These are phyloP conservation scores for Limonium bicolor DNA, from an alignment of 148 eudicot species.

Conservation along the genomic window DNA sequence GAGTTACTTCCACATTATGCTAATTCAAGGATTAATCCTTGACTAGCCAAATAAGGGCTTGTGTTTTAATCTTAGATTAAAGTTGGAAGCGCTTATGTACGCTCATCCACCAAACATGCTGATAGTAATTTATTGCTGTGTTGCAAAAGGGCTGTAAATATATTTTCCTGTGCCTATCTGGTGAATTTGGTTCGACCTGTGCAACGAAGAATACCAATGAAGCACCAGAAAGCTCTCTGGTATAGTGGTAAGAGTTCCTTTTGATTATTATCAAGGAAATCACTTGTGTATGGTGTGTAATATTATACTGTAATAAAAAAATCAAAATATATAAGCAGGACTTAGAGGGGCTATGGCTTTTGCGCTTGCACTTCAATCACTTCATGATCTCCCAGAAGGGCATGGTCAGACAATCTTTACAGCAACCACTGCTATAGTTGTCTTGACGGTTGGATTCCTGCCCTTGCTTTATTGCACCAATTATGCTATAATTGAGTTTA, in stretches of 20 bases:
- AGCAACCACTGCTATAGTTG: slow-evolving; percentile 96
- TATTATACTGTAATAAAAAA: too few species aligned
- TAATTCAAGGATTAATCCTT: too few species aligned
- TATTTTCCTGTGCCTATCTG: slow-evolving; percentile 83
- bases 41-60: too few species aligned
- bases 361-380: slow-evolving; percentile 96
- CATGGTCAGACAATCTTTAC: slow-evolving; percentile 97
- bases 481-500: too few species aligned
- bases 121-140: too few species aligned
- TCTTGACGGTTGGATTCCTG: slow-evolving; percentile 57
- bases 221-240: slow-evolving; percentile 98
- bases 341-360: slow-evolving; percentile 99
- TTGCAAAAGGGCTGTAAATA: slow-evolving; percentile 98
- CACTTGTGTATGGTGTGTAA: too few species aligned
- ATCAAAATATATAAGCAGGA: slow-evolving; percentile 60
- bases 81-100: too few species aligned
- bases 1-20: too few species aligned
- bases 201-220: slow-evolving; percentile 71
- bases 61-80: too few species aligned
- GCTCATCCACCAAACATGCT: too few species aligned
- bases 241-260: slow-evolving; percentile 77
- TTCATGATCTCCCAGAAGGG: slow-evolving; percentile 99
- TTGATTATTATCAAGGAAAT: too few species aligned
- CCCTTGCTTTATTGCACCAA: too few species aligned
- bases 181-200: slow-evolving; percentile 85